These are phyloP conservation scores for Aspergillus floridensis DNA, from an alignment of 2,329 filamentous ascomycete genomes.

Conservation along the genomic window DNA sequence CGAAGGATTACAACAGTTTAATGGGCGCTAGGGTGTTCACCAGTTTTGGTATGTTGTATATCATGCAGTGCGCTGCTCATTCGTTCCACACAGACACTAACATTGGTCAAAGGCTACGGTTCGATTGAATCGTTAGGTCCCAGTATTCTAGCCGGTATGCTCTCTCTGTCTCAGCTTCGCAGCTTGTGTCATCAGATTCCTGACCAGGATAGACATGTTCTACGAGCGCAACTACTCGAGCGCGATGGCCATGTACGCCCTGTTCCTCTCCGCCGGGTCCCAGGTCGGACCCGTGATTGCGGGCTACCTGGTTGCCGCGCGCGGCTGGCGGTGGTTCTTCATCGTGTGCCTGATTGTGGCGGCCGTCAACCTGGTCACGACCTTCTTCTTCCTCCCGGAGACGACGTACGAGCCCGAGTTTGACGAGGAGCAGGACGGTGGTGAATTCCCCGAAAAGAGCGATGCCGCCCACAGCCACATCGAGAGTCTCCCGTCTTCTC, in stretches of 20 bases:
- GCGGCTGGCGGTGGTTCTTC: constrained; percentile 42
- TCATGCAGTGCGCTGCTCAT: background rate
- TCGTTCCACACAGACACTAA: background rate
- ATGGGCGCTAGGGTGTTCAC: constrained; percentile 34
- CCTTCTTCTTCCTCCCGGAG: constrained; percentile 37
- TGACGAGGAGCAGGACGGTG: constrained; percentile 17
- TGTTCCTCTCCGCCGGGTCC: constrained; percentile 33
- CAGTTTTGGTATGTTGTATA: constrained; percentile 24
- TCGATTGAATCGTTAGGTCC: constrained; percentile 35
- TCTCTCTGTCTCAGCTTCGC: background rate
- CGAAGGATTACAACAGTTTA: constrained; percentile 31
- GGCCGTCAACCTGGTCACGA: constrained; percentile 29
- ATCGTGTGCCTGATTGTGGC: constrained; percentile 34
- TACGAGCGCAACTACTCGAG: constrained; percentile 28
- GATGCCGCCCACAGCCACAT: constrained; percentile 16
- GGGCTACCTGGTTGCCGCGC: constrained; percentile 32
- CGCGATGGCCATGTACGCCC: constrained; percentile 35
- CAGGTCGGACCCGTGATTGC: constrained; percentile 37
- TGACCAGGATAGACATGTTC: constrained; percentile 24
- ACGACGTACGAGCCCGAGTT: constrained; percentile 31
- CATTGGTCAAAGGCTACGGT: constrained; percentile 20
- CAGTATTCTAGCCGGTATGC: constrained; percentile 31
- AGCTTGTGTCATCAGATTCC: constrained; percentile 1
- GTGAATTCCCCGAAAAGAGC: constrained; percentile 21
- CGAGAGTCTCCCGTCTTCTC: constrained; percentile 10